Conservation (phyloP, 2,329 filamentous ascomycete genomes). For the Lachnellula hyalina region DNA sequence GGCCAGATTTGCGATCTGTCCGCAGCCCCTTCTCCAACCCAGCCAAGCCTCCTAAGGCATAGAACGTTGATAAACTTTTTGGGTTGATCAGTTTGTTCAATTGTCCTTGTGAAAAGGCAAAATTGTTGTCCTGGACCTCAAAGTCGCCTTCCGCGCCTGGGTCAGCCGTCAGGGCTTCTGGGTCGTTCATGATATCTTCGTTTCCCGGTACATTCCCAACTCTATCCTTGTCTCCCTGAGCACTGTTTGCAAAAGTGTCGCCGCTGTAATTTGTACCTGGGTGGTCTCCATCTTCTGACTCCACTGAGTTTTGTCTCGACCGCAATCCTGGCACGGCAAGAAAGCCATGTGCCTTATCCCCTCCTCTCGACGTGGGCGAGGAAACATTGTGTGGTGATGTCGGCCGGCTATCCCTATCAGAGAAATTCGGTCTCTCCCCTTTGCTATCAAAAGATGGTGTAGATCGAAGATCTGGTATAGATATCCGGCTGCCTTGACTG, state of each 20-base stretch:
- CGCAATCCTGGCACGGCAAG: conserved; percentile 58
- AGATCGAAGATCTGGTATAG: conserved; percentile 43
- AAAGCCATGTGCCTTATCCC: conserved; percentile 46
- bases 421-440: neutral
- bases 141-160: conserved; percentile 68
- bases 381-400: conserved; percentile 65
- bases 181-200: conserved; percentile 49
- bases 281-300: conserved; percentile 53
- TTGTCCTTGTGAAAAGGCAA: conserved; percentile 69
- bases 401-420: conserved; percentile 54
- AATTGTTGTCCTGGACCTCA: conserved; percentile 59
- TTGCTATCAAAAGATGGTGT: conserved; percentile 54
- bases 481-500: conserved; percentile 26
- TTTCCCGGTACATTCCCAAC: conserved; percentile 35
- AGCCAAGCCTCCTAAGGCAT: conserved; percentile 65
- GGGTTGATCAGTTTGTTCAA: conserved; percentile 74
- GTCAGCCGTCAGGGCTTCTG: conserved; percentile 46
- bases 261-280: conserved; percentile 36
- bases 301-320: conserved; percentile 59
- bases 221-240: conserved; percentile 37
- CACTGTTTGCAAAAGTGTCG: conserved; percentile 39
- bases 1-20: conserved; percentile 57
- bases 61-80: conserved; percentile 70
- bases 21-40: conserved; percentile 71
- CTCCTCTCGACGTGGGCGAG: conserved; percentile 50